Base-by-base conservation (phyloP, 768 basidiomycete genomes). In the Filobasidium floriforme region DNA sequence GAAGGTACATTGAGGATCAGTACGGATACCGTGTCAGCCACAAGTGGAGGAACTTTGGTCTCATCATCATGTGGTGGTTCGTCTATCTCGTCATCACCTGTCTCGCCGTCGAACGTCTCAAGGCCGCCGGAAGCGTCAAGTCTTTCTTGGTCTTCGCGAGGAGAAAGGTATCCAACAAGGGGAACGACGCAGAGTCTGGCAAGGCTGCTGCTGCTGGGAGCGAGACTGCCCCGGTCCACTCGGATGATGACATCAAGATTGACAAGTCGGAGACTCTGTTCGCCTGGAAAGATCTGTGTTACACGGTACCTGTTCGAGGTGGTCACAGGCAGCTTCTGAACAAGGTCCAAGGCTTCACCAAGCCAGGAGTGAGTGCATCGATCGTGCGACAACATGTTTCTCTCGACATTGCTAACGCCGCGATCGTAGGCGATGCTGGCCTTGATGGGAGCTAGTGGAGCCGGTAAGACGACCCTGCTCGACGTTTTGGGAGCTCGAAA, bases 281-380 rank as follows among this genome's bases (percentile, higher is more conserved):
- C 60, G 19, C 60, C 18, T 66, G 65, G 65, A 29, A 55, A 32
- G 41, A 57, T 22, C 37, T 66, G 0, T 61, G 40, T 46, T 66
- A 66, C 52, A 62, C 49, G 22, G 60, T 69, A 41, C n/a, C 32
- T 18, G 57, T 69, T 46, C 61, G 61, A 49, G 61, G 61, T 19
- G 68, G 57, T 11, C 28, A 62, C 29, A 59, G 68, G 12, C 61
- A 54, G 22, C 80, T 90, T 1, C 79, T 90, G 61, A 82, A 88
- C 66, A 82, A 88, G 59, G 82, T 90, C 12, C 86, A 85, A 37
- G 89, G 89, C 0, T 90, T 82, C 75, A 88, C 89, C 12, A 84
- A 83, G 5, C 90, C 89, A 0, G 90, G 90, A 1, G 89, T 70
- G 5, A 66, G 29, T 40, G 6, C 10, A 10, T 1, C n/a, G 9